These are phyloP conservation scores for Colletotrichum gigasporum DNA, from an alignment of 2,329 filamentous ascomycete species.

Conservation along the genomic window DNA sequence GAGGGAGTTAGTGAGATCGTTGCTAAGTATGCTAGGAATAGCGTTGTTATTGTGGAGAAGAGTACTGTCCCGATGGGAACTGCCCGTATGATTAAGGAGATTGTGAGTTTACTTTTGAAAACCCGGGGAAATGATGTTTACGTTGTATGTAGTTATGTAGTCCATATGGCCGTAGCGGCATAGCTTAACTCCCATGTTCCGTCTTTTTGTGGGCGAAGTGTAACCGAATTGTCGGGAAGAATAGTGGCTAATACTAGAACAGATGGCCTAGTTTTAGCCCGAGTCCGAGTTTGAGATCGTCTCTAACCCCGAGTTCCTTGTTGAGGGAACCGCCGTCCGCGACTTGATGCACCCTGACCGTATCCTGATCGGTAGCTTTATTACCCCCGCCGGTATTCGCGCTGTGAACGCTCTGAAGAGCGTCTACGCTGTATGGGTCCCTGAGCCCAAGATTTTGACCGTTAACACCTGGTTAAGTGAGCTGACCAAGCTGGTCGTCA, in stretches of 20 bases:
- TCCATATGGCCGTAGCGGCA: neutral
- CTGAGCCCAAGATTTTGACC: conserved; percentile 71
- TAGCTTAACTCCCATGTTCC: too few relatives aligned
- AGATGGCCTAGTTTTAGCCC: conserved; percentile 69
- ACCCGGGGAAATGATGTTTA: neutral
- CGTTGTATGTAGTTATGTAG: neutral
- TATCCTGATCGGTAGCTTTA: conserved; percentile 77
- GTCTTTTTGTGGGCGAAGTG: too few relatives aligned
- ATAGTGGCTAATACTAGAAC: neutral
- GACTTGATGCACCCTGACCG: conserved; percentile 78
- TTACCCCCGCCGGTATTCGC: conserved; percentile 65
- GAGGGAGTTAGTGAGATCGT: conserved; percentile 76
- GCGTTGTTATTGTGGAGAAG: conserved; percentile 83
- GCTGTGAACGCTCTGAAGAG: conserved; percentile 72
- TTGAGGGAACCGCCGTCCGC: conserved; percentile 78
- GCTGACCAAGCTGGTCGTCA: conserved; percentile 80
- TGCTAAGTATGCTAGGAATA: conserved; percentile 70
- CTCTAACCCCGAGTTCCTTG: conserved; percentile 84
- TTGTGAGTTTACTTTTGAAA: conserved; percentile 54
- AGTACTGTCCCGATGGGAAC: conserved; percentile 82
- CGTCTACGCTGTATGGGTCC: conserved; percentile 78
- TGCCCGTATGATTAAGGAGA: conserved; percentile 74
- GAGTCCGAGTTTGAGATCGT: conserved; percentile 77
- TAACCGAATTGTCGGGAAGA: too few relatives aligned
- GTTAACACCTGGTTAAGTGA: conserved; percentile 83